Evolutionary conservation across 2,329 filamentous ascomycete species (phyloP).

Genomic region (Diaporthe eres): DNA sequence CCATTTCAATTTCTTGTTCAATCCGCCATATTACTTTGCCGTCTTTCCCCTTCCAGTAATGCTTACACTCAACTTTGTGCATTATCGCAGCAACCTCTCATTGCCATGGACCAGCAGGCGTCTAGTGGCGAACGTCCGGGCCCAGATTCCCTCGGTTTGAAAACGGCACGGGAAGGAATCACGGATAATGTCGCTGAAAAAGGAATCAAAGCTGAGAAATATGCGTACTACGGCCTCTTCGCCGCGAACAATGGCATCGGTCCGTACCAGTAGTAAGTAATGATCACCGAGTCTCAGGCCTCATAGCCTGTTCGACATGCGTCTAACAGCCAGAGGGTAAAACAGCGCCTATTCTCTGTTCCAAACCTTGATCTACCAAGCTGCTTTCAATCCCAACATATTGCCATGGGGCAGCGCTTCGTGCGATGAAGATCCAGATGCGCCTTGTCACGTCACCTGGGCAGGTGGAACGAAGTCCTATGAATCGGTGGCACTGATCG

Average conservation of each 20-base stretch:
- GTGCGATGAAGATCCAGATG: slow-evolving; percentile 19
- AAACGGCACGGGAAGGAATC: neutral
- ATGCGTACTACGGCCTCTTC: slow-evolving; percentile 23
- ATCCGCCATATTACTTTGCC: no score
- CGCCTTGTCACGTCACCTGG: slow-evolving; percentile 11
- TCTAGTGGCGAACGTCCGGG: neutral
- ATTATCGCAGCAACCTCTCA: fast-evolving
- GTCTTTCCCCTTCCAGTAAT: no score
- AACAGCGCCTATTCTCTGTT: slow-evolving; percentile 12
- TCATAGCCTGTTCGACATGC: neutral
- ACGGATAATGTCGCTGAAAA: neutral
- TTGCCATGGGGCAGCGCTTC: slow-evolving; percentile 15
- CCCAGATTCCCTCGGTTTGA: neutral
- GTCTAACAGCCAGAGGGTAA: neutral
- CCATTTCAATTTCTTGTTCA: neutral
- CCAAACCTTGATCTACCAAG: slow-evolving; percentile 19
- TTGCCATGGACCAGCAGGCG: neutral
- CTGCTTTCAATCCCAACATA: slow-evolving; percentile 11
- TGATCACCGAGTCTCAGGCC: neutral
- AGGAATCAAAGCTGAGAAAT: slow-evolving; percentile 2
- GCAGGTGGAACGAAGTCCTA: slow-evolving; percentile 13
- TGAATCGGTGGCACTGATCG: slow-evolving; percentile 14
- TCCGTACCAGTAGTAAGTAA: slow-evolving; percentile 19
- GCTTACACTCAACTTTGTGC: neutral
- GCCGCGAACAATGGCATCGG: slow-evolving; percentile 25